Base-by-base conservation (phyloP, 129 eudicot genomes). In the Gnaphalium uliginosum region DNA sequence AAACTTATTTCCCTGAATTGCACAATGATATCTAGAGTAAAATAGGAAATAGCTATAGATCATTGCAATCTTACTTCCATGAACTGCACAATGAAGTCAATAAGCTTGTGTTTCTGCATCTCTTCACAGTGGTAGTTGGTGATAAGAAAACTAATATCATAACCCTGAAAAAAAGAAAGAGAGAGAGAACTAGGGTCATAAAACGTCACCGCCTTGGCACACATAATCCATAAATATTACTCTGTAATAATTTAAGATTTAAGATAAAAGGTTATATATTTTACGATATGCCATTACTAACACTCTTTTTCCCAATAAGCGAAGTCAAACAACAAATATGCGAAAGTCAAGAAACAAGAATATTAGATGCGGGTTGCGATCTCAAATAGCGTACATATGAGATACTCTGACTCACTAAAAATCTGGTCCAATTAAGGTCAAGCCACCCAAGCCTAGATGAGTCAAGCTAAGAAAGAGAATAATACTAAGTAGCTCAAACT, bases 41-140 rank as follows among this genome's bases (percentile, higher is more conserved):
- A 25, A 60, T 9, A 60, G 32, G 15, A 18, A 26, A 37, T 43
- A 13, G 51, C 18, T 5, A 33, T 21, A 2, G 18, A 68, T 3
- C 4, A 13, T 32, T 54, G 56, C 17, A 69, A 62, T 68, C 82
- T 82, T 86, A 83, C 97, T 90, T 88, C 96, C 97, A 91, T 91
- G 82, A 91, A 91, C 72, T 89, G 97, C 61, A 91, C 96, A 58
- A 91, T 91, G 72, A 91, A 91, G 79, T 91, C 96, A 26, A 91
- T 91, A 41, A 91, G 92, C 79, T 89, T 89, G 19, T 87, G 92
- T 78, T 91, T 91, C 85, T 88, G 92, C 94, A 91, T 84, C 81
- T 91, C 95, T 85, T 91, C 95, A 66, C 95, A 91, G 39, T 91
- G 97, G 68, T 86, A 91, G 70, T 91, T 91, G 39, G 95, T 91